A percentile compares a stretch with the other conserved stretches of the same genome.
Conservation (phyloP, 768 basidiomycete species). For the Leccinum pellstonianum region DNA sequence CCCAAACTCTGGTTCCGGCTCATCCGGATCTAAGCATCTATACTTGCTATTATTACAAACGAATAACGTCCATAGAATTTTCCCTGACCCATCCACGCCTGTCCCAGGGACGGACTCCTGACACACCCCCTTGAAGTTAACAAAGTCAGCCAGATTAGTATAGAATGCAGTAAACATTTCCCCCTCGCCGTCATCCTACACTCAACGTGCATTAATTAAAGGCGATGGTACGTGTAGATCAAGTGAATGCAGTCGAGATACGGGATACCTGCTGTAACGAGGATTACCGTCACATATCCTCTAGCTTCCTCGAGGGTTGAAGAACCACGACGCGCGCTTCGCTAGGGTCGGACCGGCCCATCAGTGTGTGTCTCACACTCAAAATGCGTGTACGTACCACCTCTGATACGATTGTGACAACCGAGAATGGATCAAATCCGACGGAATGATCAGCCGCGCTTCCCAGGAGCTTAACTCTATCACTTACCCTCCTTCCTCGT, state of each 20-base stretch:
- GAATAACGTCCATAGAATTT: conserved; percentile 22
- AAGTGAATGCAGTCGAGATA: conserved; percentile 19
- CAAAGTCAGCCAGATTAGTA: conserved; percentile 29
- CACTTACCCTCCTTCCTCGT: conserved; percentile 72
- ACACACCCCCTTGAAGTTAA: neutral
- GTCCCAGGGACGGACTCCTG: conserved; percentile 23
- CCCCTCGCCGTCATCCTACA: conserved; percentile 12
- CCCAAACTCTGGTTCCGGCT: conserved; percentile 16
- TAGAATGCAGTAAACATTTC: conserved; percentile 16
- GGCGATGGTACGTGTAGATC: conserved; percentile 32
- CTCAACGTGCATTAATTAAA: conserved; percentile 22
- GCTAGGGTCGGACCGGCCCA: conserved; percentile 45
- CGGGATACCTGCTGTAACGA: conserved; percentile 12
- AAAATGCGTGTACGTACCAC: conserved; percentile 30
- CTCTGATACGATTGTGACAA: conserved; percentile 27
- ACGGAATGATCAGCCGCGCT: conserved; percentile 19
- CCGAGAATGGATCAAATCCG: conserved; percentile 13
- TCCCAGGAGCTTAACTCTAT: conserved; percentile 16
- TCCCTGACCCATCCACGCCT: conserved; percentile 23
- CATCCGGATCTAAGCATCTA: conserved; percentile 13
- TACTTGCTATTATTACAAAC: conserved; percentile 16
- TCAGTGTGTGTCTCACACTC: conserved; percentile 21
- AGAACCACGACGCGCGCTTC: conserved; percentile 93
- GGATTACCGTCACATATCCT: conserved; percentile 16
- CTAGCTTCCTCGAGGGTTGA: conserved; percentile 69